Percentiles rank a stretch among this genome's conserved stretches.
These are phyloP conservation scores for Candida sojae DNA, from an alignment of 1,139 yeast genomes.

Conservation along the genomic window DNA sequence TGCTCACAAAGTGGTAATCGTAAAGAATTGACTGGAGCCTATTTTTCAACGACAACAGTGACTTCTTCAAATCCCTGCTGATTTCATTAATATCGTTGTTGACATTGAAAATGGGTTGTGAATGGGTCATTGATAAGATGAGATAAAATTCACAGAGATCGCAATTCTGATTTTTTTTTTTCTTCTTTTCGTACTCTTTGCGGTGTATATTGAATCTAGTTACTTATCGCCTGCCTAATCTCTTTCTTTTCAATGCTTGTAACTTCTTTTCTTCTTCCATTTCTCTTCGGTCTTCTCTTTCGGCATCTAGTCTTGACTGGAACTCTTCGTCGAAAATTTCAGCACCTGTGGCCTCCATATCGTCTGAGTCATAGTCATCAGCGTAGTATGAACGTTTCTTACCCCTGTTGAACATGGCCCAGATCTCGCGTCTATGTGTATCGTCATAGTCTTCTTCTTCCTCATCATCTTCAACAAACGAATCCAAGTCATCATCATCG, in stretches of 20 bases:
- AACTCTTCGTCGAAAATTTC: conserved; percentile 83
- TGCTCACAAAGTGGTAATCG: conserved; percentile 47
- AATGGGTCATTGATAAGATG: conserved; percentile 3
- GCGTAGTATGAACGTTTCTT: conserved; percentile 45
- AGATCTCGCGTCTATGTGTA: conserved; percentile 81
- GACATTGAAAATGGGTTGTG: conserved; percentile 13
- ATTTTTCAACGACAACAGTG: conserved; percentile 58
- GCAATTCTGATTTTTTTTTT: neutral
- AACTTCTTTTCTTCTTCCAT: conserved; percentile 55
- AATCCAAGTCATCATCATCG: conserved; percentile 45
- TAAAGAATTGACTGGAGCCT: conserved; percentile 68
- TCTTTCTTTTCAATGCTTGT: conserved; percentile 32
- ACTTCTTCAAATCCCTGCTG: conserved; percentile 46
- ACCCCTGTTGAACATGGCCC: conserved; percentile 81
- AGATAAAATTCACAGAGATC: neutral
- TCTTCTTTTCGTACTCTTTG: neutral
- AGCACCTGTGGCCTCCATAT: conserved; percentile 94
- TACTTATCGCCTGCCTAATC: conserved; percentile 11
- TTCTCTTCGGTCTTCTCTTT: conserved; percentile 66
- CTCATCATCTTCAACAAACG: conserved; percentile 50
- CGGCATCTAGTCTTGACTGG: conserved; percentile 59
- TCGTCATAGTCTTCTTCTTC: conserved; percentile 28
- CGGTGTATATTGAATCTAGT: neutral
- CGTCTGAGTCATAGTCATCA: conserved; percentile 64
- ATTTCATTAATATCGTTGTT: conserved; percentile 23